Base-by-base conservation (phyloP, 2,329 filamentous ascomycete species). In the Xylariaceae sp. region DNA sequence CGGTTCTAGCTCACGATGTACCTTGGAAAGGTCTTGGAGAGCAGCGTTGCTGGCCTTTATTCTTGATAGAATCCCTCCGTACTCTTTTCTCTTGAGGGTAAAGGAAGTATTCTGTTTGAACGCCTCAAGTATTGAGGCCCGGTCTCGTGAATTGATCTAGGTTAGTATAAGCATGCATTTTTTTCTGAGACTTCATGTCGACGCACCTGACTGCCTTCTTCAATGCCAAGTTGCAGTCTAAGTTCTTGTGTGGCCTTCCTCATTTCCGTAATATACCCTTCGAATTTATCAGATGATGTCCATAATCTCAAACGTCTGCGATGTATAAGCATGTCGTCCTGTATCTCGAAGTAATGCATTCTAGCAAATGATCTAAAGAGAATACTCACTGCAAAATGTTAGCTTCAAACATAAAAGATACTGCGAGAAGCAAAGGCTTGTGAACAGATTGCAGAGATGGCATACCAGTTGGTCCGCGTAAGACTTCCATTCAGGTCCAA, bases 401-500 rank as follows among this genome's bases (percentile, higher is more conserved):
- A 45, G 36, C 29, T 33, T 33, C 4, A 14, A 12, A 33, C 9
- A 11, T 3, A 11, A 11, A 14, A 33, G 29, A 33, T 12, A 14
- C n/a, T 33, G 11, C 4, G n/a, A 3, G 23, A 29, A 7, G 2
- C 8, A 6, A 29, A 12, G 12, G 16, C 16, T 16, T 36, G 0
- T 2, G 3, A 12, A n/a, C n/a, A n/a, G n/a, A n/a, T n/a, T n/a
- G n/a, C 6, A 6, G 16, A 21, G 6, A 34, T 16, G 11, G 34
- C 39, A 23, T n/a, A 46, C 53, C 45, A 51, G 23, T n/a, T 46
- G 3, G 8, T 46, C 50, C 41, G 19, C n/a, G 11, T 46, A 46
- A 23, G 8, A 19, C n/a, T 50, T 58, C 39, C 56, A 51, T 11
- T 34, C 21, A 17, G 40, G 21, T 7, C 56, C 51, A 26, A 51